Evolutionary conservation across 148 eudicot genomes (phyloP), one percentile per base, ranked within the genome.

Genomic region (Hydrangea macrophylla): DNA sequence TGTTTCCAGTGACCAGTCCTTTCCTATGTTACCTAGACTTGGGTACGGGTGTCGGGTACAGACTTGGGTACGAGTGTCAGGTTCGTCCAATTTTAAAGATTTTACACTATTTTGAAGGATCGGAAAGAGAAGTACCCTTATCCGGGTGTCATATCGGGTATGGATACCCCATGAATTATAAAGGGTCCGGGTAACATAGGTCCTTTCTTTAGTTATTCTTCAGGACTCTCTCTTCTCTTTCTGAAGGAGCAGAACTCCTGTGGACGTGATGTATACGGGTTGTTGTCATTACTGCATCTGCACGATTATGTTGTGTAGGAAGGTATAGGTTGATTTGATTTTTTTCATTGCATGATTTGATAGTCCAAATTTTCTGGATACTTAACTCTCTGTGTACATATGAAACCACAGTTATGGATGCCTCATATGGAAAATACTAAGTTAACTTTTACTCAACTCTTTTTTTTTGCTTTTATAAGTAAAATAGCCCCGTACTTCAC

Each of bases 291-390:
- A 22, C 7, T 50, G 58, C 13, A 22, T 28, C 24, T 48, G 23
- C 37, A 45, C n/a, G 28, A 23, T 13, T 35, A 11, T 32, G 33
- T 62, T 53, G 22, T 33, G 60, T 53, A 23, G 69, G 59, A 65
- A 20, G 18, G 53, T 66, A 11, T 18, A 48, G 53, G 5, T 15
- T 48, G 20, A 22, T 48, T 48, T 6, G 5, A 17, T 48, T 15
- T 17, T 11, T 48, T 48, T 48, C 22, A n/a, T 20, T 48, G 53
- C 53, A 48, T 48, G 15, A 11, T 48, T 11, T 48, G 53, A 18
- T 48, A 22, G 53, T 48, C n/a, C 53, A 48, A 15, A 48, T 48
- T 48, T 48, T 48, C 23, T 17, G 23, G 53, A 2, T 20, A 48
- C 22, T 35, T 8, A 35, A 8, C 8, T 48, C 53, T n/a, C 23